These are phyloP conservation scores for Pseudodiploospora longispora DNA, from an alignment of 2,329 filamentous ascomycete genomes.

Conservation along the genomic window DNA sequence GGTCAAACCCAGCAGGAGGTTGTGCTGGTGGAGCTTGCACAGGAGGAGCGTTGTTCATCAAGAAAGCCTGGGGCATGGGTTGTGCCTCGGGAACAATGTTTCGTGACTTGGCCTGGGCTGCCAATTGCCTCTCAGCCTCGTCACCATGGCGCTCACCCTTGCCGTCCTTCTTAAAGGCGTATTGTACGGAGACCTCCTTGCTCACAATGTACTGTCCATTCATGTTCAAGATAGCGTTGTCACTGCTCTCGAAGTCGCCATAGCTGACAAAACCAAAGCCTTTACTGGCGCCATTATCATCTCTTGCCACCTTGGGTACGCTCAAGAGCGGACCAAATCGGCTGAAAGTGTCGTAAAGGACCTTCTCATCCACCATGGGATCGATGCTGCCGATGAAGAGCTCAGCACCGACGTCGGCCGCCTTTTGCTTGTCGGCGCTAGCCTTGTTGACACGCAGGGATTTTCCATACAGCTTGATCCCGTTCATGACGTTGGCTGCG, in stretches of 20 bases:
- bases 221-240: constrained; percentile 86
- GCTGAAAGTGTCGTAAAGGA: constrained; percentile 87
- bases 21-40: constrained; percentile 14
- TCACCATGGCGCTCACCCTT: constrained; percentile 96
- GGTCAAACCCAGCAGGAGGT: constrained; percentile 26
- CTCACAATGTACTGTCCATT: constrained; percentile 95
- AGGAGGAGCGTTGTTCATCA: constrained; percentile 27
- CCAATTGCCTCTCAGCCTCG: constrained; percentile 83
- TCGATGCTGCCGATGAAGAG: constrained; percentile 96
- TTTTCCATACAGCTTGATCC: constrained; percentile 86
- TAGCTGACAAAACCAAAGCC: constrained; percentile 96
- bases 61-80: constrained; percentile 65
- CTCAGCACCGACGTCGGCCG: constrained; percentile 89
- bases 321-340: constrained; percentile 81
- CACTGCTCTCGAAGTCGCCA: constrained; percentile 85
- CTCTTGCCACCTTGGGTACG: constrained; percentile 84
- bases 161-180: constrained; percentile 98
- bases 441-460: constrained; percentile 94
- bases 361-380: constrained; percentile 88
- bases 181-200: constrained; percentile 93
- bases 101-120: constrained; percentile 86
- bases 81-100: constrained; percentile 80
- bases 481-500: constrained; percentile 93
- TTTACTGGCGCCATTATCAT: constrained; percentile 82
- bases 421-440: constrained; percentile 85